These are phyloP conservation scores for Bonia amplexicaulis DNA, from an alignment of 176 grass and related monocot genomes.

Conservation along the genomic window DNA sequence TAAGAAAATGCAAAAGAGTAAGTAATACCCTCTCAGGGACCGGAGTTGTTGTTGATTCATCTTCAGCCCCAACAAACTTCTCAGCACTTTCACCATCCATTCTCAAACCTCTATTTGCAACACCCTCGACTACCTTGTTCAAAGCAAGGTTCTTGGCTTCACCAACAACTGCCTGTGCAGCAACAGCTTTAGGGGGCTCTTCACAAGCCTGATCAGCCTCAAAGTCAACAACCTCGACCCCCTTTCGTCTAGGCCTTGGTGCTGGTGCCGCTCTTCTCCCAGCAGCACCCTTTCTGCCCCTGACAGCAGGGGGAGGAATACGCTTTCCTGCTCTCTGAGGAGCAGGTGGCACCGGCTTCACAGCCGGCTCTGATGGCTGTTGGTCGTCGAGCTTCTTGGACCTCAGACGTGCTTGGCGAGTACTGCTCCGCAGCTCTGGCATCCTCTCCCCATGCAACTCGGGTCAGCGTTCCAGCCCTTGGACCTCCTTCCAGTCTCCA, in stretches of 20 bases:
- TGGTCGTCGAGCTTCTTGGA: conserved; percentile 54
- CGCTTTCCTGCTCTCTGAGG: conserved; percentile 43
- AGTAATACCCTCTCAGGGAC: conserved; percentile 72
- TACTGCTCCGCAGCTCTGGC: conserved; percentile 81
- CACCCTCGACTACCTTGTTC: conserved; percentile 30
- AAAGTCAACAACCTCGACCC: conserved; percentile 23
- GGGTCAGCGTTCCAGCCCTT: conserved; percentile 22
- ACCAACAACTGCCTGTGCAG: conserved; percentile 10
- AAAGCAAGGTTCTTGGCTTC: conserved; percentile 40
- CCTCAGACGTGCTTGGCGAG: conserved; percentile 64
- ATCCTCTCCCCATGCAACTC: conserved; percentile 95
- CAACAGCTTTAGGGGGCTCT: conserved; percentile 29
- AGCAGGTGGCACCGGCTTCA: conserved; percentile 34
- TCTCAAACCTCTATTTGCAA: conserved; percentile 41
- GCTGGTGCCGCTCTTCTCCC: conserved; percentile 25
- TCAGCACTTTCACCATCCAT: conserved; percentile 82
- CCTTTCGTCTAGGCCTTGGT: conserved; percentile 43
- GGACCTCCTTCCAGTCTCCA: conserved; percentile 49
- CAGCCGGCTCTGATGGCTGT: conserved; percentile 27
- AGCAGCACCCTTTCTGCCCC: conserved; percentile 51
- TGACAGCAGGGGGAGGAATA: conserved; percentile 32
- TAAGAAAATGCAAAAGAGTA: neutral
- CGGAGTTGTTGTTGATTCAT: conserved; percentile 50
- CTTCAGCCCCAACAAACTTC: conserved; percentile 64
- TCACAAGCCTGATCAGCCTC: conserved; percentile 40